Percentiles rank a stretch among this genome's conserved stretches.
Conservation (phyloP, 2,329 filamentous ascomycete genomes). For the Fusarium pseudonygamai region DNA sequence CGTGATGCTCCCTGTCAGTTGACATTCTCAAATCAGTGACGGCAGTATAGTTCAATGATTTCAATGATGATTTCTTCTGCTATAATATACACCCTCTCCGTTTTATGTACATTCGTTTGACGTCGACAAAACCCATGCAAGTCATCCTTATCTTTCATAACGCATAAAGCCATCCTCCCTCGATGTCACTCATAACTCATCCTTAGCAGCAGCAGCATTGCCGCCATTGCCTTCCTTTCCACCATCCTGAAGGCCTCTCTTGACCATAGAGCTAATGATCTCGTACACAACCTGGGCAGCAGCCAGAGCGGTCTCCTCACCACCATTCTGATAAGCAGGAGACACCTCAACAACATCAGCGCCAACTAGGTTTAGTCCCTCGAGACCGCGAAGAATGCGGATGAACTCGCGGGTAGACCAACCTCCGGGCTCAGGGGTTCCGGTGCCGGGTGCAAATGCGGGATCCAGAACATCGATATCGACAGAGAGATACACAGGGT, state of each 20-base stretch:
- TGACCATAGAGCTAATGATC: conserved; percentile 80
- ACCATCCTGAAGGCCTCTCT: conserved; percentile 55
- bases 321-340: conserved; percentile 82
- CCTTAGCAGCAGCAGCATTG: conserved; percentile 28
- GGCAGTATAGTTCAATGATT: background rate
- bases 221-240: conserved; percentile 46
- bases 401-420: conserved; percentile 93
- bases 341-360: conserved; percentile 89
- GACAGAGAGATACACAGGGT: conserved; percentile 80
- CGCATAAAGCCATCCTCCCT: background rate
- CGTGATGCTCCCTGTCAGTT: background rate
- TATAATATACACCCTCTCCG: background rate
- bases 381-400: conserved; percentile 81
- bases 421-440: conserved; percentile 88
- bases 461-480: conserved; percentile 92
- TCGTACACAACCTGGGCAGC: conserved; percentile 88
- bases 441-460: conserved; percentile 73
- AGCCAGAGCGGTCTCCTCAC: conserved; percentile 83
- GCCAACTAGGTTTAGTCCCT: conserved; percentile 84
- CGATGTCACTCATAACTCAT: conserved; percentile 49
- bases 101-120: background rate
- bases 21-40: background rate
- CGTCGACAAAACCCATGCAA: background rate
- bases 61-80: background rate
- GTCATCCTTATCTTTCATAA: conserved; percentile 13